Percentiles rank a stretch among this genome's conserved stretches.
phyloP scores from a whole-genome alignment of 306 rosid species.

The Cyamopsis tetragonoloba region DNA sequence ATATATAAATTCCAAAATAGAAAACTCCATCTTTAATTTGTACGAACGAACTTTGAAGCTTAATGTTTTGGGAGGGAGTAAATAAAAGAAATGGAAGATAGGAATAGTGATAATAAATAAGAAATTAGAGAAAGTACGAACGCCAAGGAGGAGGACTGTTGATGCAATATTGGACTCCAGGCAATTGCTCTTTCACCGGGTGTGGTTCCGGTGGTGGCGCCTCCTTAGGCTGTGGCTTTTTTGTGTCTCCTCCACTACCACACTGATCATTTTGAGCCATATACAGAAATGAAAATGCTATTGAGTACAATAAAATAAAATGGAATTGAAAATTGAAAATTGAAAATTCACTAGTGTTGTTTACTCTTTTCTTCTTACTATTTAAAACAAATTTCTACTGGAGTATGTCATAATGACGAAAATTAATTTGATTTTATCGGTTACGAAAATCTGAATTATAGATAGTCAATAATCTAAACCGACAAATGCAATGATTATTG shows the following conservation, averaged over 20 bases:
- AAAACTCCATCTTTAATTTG: too few relatives aligned
- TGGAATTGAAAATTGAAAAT: background rate
- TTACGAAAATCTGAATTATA: background rate
- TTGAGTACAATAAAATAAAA: background rate
- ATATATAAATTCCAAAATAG: too few relatives aligned
- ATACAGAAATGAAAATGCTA: background rate
- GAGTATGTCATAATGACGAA: background rate
- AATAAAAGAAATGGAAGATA: too few relatives aligned
- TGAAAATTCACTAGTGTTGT: too few relatives aligned
- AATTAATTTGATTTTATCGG: background rate
- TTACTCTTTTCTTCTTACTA: background rate
- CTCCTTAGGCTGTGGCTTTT: background rate
- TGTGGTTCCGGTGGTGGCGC: constrained; percentile 18
- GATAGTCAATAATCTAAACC: background rate
- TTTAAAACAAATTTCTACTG: background rate
- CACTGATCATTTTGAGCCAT: constrained; percentile 23
- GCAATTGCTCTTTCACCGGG: constrained; percentile 54
- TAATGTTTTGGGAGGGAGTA: too few relatives aligned
- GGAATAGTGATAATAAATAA: too few relatives aligned
- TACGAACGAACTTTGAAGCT: too few relatives aligned
- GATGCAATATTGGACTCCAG: constrained; percentile 70
- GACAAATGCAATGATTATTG: background rate
- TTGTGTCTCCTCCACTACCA: background rate
- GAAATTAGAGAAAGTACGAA: constrained; percentile 27
- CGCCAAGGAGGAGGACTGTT: constrained; percentile 90